Conservation (phyloP, 257 asterid genomes). For the Solanum neorickii region DNA sequence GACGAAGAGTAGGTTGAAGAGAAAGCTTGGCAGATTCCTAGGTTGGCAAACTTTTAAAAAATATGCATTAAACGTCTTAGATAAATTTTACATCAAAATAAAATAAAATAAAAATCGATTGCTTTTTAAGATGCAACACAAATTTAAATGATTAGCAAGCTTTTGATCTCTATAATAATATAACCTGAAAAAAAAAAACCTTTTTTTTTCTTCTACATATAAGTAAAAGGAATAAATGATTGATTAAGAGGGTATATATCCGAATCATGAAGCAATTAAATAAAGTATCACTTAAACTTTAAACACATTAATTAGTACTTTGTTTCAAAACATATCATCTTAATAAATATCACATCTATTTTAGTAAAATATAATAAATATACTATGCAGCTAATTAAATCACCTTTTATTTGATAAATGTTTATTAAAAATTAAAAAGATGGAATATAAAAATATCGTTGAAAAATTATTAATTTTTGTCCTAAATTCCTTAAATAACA, state of each 20-base stretch:
- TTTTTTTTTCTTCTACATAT: neutral
- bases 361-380: too few relatives aligned
- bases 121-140: neutral
- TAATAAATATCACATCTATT: neutral
- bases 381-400: too few relatives aligned
- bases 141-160: neutral
- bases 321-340: neutral
- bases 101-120: neutral
- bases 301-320: neutral
- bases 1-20: neutral
- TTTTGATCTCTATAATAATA: neutral
- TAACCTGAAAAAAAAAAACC: neutral
- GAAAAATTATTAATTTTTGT: too few relatives aligned
- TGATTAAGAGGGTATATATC: neutral
- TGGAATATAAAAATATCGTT: too few relatives aligned
- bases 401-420: too few relatives aligned
- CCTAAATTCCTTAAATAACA: neutral
- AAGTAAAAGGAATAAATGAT: neutral
- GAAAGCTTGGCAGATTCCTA: neutral
- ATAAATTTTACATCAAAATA: neutral
- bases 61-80: accelerated
- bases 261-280: neutral
- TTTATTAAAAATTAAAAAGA: too few relatives aligned
- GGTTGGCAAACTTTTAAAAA: neutral
- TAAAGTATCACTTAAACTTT: neutral